Evolutionary conservation across 2,329 filamentous ascomycete species (phyloP), one percentile per base, ranked within the genome.

Genomic region (Tolypocladium paradoxum): DNA sequence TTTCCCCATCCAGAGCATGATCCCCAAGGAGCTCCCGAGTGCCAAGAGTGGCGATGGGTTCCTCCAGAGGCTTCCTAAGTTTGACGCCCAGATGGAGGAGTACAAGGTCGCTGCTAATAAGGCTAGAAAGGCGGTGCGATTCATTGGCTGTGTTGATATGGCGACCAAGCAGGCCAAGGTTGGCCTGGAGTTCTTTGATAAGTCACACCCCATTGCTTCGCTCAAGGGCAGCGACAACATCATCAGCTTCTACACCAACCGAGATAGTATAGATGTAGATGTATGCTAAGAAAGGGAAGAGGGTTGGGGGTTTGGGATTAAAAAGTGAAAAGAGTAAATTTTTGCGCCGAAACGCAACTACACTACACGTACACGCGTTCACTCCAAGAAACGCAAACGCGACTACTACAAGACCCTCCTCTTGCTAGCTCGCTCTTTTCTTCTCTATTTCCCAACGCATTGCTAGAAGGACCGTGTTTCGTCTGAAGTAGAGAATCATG

Each of bases 211-310:
- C 14, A 96, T 99, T 72, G 92, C 93, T 16, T 87, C 88, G 48
- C 78, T 99, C 54, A 95, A 96, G 79, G 93, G 93, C 36, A 96
- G 91, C 70, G 93, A 97, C 69, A 99, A 99, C 76, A 95, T 99
- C 68, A 96, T 99, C 67, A 95, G 86, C 76, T 96, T 99, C 77
- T 95, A 96, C 73, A 99, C 93, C 8, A 87, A 95, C n/a, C n/a
- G n/a, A n/a, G n/a, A n/a, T n/a, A n/a, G n/a, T n/a, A n/a, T n/a
- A n/a, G n/a, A n/a, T n/a, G n/a, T n/a, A n/a, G n/a, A n/a, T n/a
- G n/a, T n/a, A n/a, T n/a, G n/a, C n/a, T n/a, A n/a, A n/a, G n/a
- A n/a, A n/a, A n/a, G n/a, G n/a, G n/a, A n/a, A n/a, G n/a, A n/a
- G n/a, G n/a, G n/a, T n/a, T n/a, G n/a, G n/a, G n/a, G n/a, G n/a